Evolutionary conservation across 1,284 basidiomycete genomes (phyloP).

Genomic region (Inonotus obliquus): DNA sequence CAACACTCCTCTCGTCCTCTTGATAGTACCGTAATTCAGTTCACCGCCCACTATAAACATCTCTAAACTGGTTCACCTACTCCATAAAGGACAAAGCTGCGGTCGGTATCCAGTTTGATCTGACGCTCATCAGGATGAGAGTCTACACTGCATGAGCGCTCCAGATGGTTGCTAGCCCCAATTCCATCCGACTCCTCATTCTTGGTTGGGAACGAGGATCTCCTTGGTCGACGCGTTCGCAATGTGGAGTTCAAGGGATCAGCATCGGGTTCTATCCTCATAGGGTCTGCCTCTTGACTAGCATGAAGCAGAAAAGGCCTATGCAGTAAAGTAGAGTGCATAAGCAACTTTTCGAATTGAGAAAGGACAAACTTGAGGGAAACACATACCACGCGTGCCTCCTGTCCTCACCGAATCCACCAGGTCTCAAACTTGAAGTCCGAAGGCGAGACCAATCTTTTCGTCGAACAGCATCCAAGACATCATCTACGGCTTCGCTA

Average conservation of each 20-base stretch:
- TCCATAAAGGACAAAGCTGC: constrained; percentile 87
- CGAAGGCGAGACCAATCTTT: constrained; percentile 47
- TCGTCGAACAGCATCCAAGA: not conserved
- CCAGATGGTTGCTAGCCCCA: constrained; percentile 16
- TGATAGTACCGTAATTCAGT: not conserved
- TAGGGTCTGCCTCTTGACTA: not conserved
- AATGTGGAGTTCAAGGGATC: not conserved
- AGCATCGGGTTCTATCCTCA: constrained; percentile 1
- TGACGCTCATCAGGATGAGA: constrained; percentile 79
- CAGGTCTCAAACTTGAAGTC: constrained; percentile 46
- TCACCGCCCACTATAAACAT: constrained; percentile 21
- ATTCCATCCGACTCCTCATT: not conserved
- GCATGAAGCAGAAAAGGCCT: constrained; percentile 21
- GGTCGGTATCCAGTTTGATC: constrained; percentile 80
- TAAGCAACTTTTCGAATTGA: not conserved
- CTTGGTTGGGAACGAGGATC: not conserved
- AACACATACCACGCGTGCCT: constrained; percentile 48
- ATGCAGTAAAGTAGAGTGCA: not conserved
- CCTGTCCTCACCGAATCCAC: constrained; percentile 59
- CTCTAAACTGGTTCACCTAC: constrained; percentile 52
- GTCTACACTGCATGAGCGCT: constrained; percentile 13
- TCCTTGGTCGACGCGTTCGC: constrained; percentile 1
- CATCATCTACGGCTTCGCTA: not conserved
- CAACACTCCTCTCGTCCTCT: constrained; percentile 33
- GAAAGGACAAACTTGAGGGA: not conserved